Evolutionary conservation across 768 basidiomycete species (phyloP).

Genomic region (Suillus luteus): DNA sequence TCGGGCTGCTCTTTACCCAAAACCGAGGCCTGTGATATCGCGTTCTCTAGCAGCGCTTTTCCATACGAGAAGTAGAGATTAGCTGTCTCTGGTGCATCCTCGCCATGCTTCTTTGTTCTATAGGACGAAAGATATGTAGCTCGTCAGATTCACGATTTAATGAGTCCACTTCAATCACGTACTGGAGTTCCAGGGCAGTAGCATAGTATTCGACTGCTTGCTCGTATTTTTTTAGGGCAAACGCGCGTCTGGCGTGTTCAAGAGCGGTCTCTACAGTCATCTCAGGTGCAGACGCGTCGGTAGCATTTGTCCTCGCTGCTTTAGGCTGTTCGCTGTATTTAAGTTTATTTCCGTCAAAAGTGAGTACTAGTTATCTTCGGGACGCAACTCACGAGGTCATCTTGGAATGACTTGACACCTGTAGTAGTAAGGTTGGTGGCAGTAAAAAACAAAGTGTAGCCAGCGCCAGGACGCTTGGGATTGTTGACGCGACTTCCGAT

Average conservation of each 20-base stretch:
- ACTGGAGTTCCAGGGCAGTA: slow-evolving; percentile 82
- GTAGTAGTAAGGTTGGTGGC: slow-evolving; percentile 3
- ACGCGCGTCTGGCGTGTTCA: slow-evolving; percentile 85
- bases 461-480: slow-evolving; percentile 5
- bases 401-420: background rate
- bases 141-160: slow-evolving; percentile 19
- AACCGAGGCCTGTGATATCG: slow-evolving; percentile 83
- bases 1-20: slow-evolving; percentile 84
- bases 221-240: slow-evolving; percentile 84
- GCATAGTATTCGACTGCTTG: slow-evolving; percentile 85
- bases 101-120: slow-evolving; percentile 75
- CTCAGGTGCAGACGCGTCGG: slow-evolving; percentile 30
- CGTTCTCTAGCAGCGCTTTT: slow-evolving; percentile 90
- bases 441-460: slow-evolving; percentile 2
- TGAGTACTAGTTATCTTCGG: background rate
- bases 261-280: slow-evolving; percentile 56
- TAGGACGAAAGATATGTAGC: background rate
- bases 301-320: background rate
- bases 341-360: background rate
- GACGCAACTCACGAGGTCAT: slow-evolving; percentile 30
- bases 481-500: slow-evolving; percentile 11
- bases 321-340: slow-evolving; percentile 18
- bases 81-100: slow-evolving; percentile 81
- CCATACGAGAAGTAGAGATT: slow-evolving; percentile 92
- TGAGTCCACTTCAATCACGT: slow-evolving; percentile 40